phyloP scores from a whole-genome alignment of 305 asterid species.

The Rubia occidens region DNA sequence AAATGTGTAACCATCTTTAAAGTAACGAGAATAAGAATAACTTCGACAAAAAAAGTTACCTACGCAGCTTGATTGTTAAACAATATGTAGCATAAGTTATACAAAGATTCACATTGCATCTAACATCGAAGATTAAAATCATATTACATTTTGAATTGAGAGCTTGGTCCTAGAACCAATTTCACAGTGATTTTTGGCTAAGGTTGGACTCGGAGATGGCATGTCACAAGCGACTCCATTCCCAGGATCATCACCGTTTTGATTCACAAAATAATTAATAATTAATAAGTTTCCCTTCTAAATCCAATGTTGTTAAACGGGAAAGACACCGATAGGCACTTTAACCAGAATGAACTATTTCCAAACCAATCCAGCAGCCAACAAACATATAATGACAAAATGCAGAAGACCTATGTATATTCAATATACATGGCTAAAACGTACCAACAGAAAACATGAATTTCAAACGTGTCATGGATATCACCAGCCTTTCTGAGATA shows the following conservation, averaged over 20 bases:
- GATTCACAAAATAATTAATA: background rate
- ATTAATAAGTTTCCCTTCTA: background rate
- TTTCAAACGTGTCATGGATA: conserved; percentile 64
- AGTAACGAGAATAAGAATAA: too few relatives aligned
- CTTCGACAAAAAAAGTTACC: too few relatives aligned
- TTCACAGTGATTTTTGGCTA: too few relatives aligned
- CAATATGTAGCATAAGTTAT: too few relatives aligned
- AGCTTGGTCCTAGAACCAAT: too few relatives aligned
- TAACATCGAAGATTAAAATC: too few relatives aligned
- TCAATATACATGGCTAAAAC: conserved; percentile 8
- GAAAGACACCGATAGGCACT: background rate
- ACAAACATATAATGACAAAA: background rate
- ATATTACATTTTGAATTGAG: too few relatives aligned
- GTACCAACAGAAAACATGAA: conserved; percentile 68
- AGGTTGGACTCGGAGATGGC: too few relatives aligned
- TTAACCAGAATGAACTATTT: background rate
- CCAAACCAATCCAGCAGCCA: background rate
- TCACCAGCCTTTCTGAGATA: conserved; percentile 65
- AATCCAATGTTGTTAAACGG: background rate
- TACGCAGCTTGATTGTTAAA: too few relatives aligned
- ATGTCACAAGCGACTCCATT: too few relatives aligned
- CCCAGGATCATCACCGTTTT: background rate
- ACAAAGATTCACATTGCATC: too few relatives aligned
- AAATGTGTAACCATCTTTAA: too few relatives aligned
- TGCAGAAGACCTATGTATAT: background rate